Evolutionary conservation across 2,329 filamentous ascomycete genomes (phyloP).

Genomic region (Xylariaceae sp.): DNA sequence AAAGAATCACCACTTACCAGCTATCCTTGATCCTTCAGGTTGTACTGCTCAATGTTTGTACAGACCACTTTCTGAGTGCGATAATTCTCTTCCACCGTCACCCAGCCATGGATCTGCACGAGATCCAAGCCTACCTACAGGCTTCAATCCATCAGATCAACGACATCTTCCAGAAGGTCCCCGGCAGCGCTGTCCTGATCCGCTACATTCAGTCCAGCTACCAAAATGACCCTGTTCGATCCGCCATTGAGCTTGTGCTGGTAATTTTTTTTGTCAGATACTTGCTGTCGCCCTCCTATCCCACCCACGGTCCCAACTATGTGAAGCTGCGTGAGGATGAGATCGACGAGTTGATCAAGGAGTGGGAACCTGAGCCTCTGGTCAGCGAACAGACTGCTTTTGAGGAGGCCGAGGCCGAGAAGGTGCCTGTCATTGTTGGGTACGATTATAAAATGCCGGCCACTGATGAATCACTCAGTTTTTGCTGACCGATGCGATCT

Average conservation of each 20-base stretch:
- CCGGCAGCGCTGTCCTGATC: constrained; percentile 88
- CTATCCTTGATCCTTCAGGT: too few relatives aligned
- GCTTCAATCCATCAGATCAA: constrained; percentile 49
- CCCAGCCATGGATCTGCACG: constrained; percentile 57
- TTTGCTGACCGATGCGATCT: constrained; percentile 9
- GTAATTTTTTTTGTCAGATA: constrained; percentile 96
- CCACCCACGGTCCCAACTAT: constrained; percentile 83
- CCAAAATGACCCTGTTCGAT: constrained; percentile 93
- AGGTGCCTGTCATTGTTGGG: constrained; percentile 83
- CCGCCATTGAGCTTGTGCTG: constrained; percentile 86
- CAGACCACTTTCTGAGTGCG: constrained; percentile 3
- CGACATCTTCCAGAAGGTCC: constrained; percentile 79
- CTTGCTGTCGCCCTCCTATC: constrained; percentile 85
- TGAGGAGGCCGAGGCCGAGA: constrained; percentile 80
- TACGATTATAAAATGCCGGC: too few relatives aligned
- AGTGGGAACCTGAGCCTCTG: constrained; percentile 93
- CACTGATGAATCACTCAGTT: too few relatives aligned
- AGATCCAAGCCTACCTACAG: constrained; percentile 51
- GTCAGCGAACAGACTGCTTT: constrained; percentile 69
- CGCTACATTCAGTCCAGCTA: constrained; percentile 97
- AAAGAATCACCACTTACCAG: too few relatives aligned
- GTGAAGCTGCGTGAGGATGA: constrained; percentile 91
- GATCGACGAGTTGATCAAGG: constrained; percentile 93
- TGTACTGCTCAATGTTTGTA: too few relatives aligned
- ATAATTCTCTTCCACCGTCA: constrained; percentile 1